Evolutionary conservation across 2,329 filamentous ascomycete species (phyloP).

Genomic region (Trichoderma arundinaceum): DNA sequence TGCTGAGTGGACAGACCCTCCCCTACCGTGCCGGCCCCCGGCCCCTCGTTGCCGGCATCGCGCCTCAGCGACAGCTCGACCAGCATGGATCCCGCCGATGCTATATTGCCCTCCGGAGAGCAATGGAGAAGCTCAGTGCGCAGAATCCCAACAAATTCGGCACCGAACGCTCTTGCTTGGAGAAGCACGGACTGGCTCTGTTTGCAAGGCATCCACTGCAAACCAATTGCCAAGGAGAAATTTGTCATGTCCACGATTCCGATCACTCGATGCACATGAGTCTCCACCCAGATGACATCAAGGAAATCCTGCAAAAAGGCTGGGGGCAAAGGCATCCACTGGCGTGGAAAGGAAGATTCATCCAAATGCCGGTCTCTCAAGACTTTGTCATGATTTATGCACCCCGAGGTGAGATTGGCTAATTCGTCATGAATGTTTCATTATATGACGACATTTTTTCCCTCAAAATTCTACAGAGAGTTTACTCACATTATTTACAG

Average conservation of each 20-base stretch:
- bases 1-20: conserved; percentile 59
- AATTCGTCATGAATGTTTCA: conserved; percentile 5
- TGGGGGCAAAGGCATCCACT: conserved; percentile 78
- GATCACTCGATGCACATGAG: conserved; percentile 81
- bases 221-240: conserved; percentile 77
- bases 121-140: conserved; percentile 58
- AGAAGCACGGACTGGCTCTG: conserved; percentile 80
- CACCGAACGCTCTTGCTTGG: conserved; percentile 75
- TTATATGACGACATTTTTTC: background rate
- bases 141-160: conserved; percentile 56
- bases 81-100: conserved; percentile 63
- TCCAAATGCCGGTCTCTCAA: conserved; percentile 68
- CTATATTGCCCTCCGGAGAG: conserved; percentile 60
- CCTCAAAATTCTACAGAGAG: background rate
- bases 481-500: conserved; percentile 40
- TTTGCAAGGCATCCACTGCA: conserved; percentile 71
- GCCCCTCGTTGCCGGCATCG: conserved; percentile 74
- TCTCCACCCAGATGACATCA: conserved; percentile 78
- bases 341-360: conserved; percentile 68
- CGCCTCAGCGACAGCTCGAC: conserved; percentile 78
- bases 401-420: conserved; percentile 58
- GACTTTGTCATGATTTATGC: conserved; percentile 86
- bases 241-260: conserved; percentile 78
- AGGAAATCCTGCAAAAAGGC: conserved; percentile 71
- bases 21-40: conserved; percentile 67